Conservation (phyloP, 805 yeast genomes). For the Ogataea angusta region DNA sequence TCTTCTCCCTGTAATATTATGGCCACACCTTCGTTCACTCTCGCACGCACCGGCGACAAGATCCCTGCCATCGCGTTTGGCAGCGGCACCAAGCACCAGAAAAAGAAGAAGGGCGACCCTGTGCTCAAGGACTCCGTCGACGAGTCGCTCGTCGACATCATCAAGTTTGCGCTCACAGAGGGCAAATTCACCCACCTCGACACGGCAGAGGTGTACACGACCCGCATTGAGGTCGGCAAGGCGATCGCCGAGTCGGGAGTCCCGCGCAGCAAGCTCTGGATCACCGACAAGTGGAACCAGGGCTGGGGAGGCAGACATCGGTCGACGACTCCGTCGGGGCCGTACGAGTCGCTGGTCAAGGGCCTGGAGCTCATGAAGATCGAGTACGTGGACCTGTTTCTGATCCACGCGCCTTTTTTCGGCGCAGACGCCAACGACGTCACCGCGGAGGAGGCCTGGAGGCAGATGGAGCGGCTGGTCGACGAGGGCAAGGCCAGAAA, state of each 20-base stretch:
- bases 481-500: constrained; percentile 44
- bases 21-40: constrained; percentile 24
- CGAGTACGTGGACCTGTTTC: constrained; percentile 57
- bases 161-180: constrained; percentile 43
- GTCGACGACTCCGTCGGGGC: constrained; percentile 33
- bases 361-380: constrained; percentile 47
- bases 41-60: constrained; percentile 28
- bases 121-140: constrained; percentile 21
- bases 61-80: constrained; percentile 45
- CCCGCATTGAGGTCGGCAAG: constrained; percentile 55
- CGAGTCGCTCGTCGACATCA: constrained; percentile 43
- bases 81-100: constrained; percentile 57
- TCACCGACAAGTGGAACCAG: constrained; percentile 59
- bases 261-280: constrained; percentile 48
- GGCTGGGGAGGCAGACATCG: constrained; percentile 32
- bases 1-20: background rate
- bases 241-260: constrained; percentile 45
- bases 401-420: constrained; percentile 60
- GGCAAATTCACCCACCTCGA: constrained; percentile 59
- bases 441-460: constrained; percentile 50
- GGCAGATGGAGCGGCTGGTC: constrained; percentile 40
- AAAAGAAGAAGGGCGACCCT: constrained; percentile 32
- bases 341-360: constrained; percentile 44
- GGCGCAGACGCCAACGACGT: constrained; percentile 39
- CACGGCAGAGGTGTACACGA: constrained; percentile 66